Evolutionary conservation across 768 basidiomycete genomes (phyloP).

Genomic region (Leccinum boreale): DNA sequence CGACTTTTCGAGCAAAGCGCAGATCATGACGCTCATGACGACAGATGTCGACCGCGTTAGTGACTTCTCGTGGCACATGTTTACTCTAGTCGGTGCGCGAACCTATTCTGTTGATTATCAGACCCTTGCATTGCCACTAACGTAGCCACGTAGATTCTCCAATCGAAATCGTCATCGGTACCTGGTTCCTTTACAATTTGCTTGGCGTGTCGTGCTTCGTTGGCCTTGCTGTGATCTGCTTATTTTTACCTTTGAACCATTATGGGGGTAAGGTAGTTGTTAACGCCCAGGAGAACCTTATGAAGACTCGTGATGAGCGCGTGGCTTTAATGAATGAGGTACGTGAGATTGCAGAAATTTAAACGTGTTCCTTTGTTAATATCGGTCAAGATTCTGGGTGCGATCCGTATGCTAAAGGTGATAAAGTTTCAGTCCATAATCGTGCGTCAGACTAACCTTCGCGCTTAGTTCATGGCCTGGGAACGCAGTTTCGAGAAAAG

Average conservation of each 20-base stretch:
- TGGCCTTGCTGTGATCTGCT: constrained; percentile 72
- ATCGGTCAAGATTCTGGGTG: constrained; percentile 62
- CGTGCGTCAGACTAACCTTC: background rate
- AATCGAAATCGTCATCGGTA: constrained; percentile 73
- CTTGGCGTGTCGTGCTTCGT: constrained; percentile 77
- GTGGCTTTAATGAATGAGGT: constrained; percentile 90
- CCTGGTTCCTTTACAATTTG: constrained; percentile 71
- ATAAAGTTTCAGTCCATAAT: background rate
- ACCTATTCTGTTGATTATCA: background rate
- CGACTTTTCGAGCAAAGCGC: constrained; percentile 63
- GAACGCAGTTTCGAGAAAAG: constrained; percentile 84
- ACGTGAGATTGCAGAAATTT: constrained; percentile 3
- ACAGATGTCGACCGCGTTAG: constrained; percentile 90
- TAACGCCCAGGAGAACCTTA: constrained; percentile 75
- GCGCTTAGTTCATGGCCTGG: constrained; percentile 86
- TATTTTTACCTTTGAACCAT: constrained; percentile 79
- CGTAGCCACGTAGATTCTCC: constrained; percentile 54
- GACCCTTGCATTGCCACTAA: background rate
- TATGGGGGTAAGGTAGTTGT: constrained; percentile 79
- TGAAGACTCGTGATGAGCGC: constrained; percentile 91
- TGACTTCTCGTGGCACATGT: constrained; percentile 79
- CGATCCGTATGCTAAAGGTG: constrained; percentile 85
- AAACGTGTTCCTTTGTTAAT: background rate
- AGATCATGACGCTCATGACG: constrained; percentile 96
- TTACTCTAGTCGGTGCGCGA: constrained; percentile 65